Evolutionary conservation across 2,329 filamentous ascomycete species (phyloP).

Genomic region (Pochonia chlamydosporia): DNA sequence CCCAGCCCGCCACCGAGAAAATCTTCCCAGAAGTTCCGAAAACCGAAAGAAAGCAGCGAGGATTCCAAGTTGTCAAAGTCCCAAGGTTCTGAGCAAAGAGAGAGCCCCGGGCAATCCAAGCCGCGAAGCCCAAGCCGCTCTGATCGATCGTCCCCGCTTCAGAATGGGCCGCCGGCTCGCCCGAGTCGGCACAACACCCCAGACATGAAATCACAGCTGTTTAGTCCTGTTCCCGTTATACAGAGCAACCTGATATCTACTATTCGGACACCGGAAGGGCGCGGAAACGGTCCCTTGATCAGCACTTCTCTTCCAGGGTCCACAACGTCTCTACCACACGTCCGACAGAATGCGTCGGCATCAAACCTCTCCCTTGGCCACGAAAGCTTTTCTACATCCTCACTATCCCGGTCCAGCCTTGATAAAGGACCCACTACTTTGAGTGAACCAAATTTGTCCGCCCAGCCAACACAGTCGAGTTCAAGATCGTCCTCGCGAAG

Average conservation of each 20-base stretch:
- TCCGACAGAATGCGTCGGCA: constrained; percentile 23
- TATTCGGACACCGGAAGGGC: constrained; percentile 36
- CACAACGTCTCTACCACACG: constrained; percentile 24
- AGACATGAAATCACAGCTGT: constrained; percentile 52
- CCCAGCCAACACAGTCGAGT: constrained; percentile 49
- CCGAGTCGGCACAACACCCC: constrained; percentile 66
- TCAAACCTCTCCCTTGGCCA: constrained; percentile 19
- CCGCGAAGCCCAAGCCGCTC: constrained; percentile 29
- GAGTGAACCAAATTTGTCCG: constrained; percentile 13
- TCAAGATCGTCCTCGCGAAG: constrained; percentile 48
- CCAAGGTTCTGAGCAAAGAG: background rate
- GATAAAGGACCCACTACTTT: constrained; percentile 16
- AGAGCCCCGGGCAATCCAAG: constrained; percentile 25
- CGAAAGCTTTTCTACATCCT: constrained; percentile 9
- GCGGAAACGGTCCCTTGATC: constrained; percentile 33
- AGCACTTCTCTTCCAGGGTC: constrained; percentile 29
- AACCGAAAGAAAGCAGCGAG: constrained; percentile 13
- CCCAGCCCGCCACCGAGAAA: constrained; percentile 58
- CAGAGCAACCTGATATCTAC: constrained; percentile 47
- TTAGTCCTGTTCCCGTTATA: constrained; percentile 47
- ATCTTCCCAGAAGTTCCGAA: constrained; percentile 51
- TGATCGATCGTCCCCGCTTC: constrained; percentile 20
- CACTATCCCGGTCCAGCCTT: constrained; percentile 8
- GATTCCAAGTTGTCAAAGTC: background rate
- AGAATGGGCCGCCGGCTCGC: constrained; percentile 44